Base-by-base conservation (phyloP, 441 rosid species). In the Jatropha podagrica region DNA sequence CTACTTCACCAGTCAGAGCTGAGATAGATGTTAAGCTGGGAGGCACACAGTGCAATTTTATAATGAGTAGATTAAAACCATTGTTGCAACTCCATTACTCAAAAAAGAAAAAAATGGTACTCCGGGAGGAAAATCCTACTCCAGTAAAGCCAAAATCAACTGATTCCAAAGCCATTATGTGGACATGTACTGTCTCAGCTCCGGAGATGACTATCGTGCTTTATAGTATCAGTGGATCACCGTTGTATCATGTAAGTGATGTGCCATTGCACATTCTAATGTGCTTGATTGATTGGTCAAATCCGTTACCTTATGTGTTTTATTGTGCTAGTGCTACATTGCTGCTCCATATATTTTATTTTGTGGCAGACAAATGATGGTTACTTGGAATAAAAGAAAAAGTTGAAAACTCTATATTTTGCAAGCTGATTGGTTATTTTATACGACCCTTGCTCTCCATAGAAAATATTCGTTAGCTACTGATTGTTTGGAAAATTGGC, bases 131-230 rank as follows among this genome's bases (percentile, higher is more conserved):
- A 74, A 66, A 72, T 76, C 80, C 87, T 81, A 56, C 83, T 67
- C 56, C 61, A 13, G 83, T 78, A 76, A 93, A 81, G 86, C 78
- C 89, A 63, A 87, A 83, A 80, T 80, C 89, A 32, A 74, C 86
- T 55, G 92, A 86, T 74, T 78, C 83, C 46, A 90, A 91, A 85
- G 85, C 83, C 77, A 78, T 97, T 59, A 86, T 91, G 90, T 97
- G 99, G 99, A 93, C 99, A 26, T 85, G 97, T 85, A 93, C 97
- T 76, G 85, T 91, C 78, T 92, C 99, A 62, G 99, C 99, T 72
- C 99, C 99, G 78, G 99, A 97, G 88, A 90, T 97, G 97, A 91
- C 93, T 71, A 49, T 90, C 78, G 88, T 92, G 83, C 86, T 97
- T 17, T 87, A 88, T 77, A 83, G 88, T 79, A 69, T 88, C 80